Evolutionary conservation across 139 green algal genomes (phyloP).

Genomic region (Chlorella vulgaris): DNA sequence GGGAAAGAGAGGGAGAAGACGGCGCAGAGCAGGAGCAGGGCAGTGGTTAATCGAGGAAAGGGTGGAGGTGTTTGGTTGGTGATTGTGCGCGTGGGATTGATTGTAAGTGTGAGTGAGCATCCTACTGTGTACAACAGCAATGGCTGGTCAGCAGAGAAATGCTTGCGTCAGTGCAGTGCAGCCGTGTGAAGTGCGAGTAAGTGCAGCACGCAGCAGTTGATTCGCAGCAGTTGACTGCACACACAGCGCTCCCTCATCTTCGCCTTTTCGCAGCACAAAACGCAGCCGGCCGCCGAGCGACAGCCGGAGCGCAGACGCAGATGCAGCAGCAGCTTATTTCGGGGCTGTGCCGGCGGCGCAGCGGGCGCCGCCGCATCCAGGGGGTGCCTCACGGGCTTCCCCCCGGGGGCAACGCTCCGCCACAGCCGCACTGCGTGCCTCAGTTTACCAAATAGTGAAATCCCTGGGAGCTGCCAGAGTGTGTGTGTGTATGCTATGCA

Average conservation of each 20-base stretch:
- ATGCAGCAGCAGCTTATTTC: neutral
- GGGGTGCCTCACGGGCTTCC: neutral
- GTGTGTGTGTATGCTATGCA: neutral
- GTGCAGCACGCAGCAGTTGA: neutral
- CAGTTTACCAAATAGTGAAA: constrained; percentile 8
- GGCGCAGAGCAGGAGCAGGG: neutral
- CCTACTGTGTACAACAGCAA: too few relatives aligned
- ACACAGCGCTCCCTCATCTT: constrained; percentile 39
- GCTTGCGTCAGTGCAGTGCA: too few relatives aligned
- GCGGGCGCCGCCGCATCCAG: constrained; percentile 21
- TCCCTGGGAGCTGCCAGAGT: neutral
- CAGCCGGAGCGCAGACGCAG: neutral
- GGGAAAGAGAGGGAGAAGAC: too few relatives aligned
- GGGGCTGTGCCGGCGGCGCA: neutral
- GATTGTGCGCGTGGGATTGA: too few relatives aligned
- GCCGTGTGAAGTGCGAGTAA: neutral
- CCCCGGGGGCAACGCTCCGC: constrained; percentile 18
- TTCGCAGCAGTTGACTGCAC: neutral
- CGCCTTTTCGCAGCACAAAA: constrained; percentile 31
- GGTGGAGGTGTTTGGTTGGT: neutral
- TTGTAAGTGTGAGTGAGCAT: too few relatives aligned
- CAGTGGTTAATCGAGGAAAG: neutral
- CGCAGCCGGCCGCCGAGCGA: neutral
- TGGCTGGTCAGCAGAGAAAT: too few relatives aligned
- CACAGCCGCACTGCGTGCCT: neutral